Percentiles rank a stretch among this genome's conserved stretches.
Evolutionary conservation across 352 stramenopile species (phyloP).

Genomic region (Phytophthora multivora): DNA sequence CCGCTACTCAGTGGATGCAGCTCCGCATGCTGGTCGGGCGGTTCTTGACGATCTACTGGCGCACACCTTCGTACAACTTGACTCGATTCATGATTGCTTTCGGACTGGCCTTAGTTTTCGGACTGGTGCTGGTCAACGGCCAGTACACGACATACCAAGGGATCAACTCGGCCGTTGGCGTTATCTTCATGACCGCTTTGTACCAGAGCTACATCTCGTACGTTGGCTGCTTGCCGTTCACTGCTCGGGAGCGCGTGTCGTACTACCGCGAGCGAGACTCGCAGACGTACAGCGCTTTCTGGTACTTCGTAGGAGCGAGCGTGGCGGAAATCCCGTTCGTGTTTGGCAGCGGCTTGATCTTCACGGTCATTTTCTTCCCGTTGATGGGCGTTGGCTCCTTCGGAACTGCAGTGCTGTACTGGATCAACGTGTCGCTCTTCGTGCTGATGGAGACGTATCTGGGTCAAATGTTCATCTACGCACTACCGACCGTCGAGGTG

Average conservation of each 20-base stretch:
- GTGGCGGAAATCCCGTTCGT: constrained; percentile 76
- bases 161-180: constrained; percentile 48
- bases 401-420: constrained; percentile 29
- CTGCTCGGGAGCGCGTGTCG: constrained; percentile 66
- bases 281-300: constrained; percentile 78
- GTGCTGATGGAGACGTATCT: constrained; percentile 45
- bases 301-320: constrained; percentile 70
- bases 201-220: constrained; percentile 75
- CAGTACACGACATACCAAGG: constrained; percentile 40
- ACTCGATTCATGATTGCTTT: constrained; percentile 58
- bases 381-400: constrained; percentile 48
- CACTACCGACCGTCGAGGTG: constrained; percentile 39
- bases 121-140: constrained; percentile 50
- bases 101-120: constrained; percentile 70
- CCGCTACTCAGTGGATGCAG: constrained; percentile 16
- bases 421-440: constrained; percentile 41
- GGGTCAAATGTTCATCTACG: constrained; percentile 37
- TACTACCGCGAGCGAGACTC: constrained; percentile 90
- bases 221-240: constrained; percentile 59
- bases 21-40: constrained; percentile 4
- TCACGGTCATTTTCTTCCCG: constrained; percentile 53
- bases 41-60: constrained; percentile 41
- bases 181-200: constrained; percentile 63
- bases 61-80: constrained; percentile 77
- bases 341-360: constrained; percentile 41